Base-by-base conservation (phyloP, 768 basidiomycete genomes). In the Gautieria morchelliformis region DNA sequence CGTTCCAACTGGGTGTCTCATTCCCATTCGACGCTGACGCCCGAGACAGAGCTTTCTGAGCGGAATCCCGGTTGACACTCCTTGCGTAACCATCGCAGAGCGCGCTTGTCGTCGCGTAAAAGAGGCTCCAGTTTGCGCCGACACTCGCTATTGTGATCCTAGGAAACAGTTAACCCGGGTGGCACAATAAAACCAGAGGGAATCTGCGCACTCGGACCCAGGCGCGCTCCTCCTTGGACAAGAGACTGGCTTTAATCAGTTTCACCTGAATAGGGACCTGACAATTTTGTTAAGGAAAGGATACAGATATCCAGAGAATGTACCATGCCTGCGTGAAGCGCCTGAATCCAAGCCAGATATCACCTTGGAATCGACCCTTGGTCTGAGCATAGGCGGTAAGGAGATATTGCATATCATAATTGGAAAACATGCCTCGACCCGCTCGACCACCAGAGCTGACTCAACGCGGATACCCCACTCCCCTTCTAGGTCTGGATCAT, bases 391-490 rank as follows among this genome's bases (percentile, higher is more conserved):
- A 58, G 44, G 14, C 9, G 14, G 10, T 37, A 37, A 37, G 35
- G 14, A 9, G 35, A 47, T 45, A 14, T 24, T 19, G 27, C 17
- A 30, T 20, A 48, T 27, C 7, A 5, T 17, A 40, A 56, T 52
- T 66, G 61, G 24, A 41, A 19, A 35, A 22, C 15, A 45, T 75
- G 72, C 78, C 71, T 81, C 65, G 73, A 81, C 80, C 51, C 79
- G 80, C 60, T 81, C 79, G 42, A 96, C 91, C 39, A 79, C 73
- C 30, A 94, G 72, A 12, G 90, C 87, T 49, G 87, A 91, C 70
- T 99, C 96, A 49, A 93, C 91, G 5, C 96, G 82, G 69, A 99
- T 85, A 5, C 96, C 96, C 78, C 83, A 98, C 61, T 80, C 77
- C 14, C 85, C 84, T 52, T 84, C 84, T 32, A 82, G 77, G 68